Conservation (phyloP, 805 yeast genomes). For the Candida lessepsii region DNA sequence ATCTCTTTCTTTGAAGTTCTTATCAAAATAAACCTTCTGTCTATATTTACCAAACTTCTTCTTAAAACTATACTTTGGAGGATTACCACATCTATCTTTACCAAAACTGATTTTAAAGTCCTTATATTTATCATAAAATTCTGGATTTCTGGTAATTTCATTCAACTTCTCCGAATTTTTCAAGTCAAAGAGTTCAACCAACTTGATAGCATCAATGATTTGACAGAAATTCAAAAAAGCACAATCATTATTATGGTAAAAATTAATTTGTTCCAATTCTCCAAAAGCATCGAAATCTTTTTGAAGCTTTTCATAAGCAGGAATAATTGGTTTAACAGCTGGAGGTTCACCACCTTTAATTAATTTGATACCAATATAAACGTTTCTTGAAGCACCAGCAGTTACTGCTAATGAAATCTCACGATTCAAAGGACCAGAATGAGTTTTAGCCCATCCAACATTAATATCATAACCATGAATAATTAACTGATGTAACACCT, state of each 20-base stretch:
- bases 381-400: constrained; percentile 74
- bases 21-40: constrained; percentile 24
- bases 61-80: constrained; percentile 51
- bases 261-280: constrained; percentile 73
- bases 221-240: constrained; percentile 72
- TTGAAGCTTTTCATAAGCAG: constrained; percentile 49
- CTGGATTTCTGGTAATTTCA: constrained; percentile 28
- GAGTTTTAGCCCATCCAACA: constrained; percentile 71
- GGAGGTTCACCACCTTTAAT: constrained; percentile 20
- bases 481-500: constrained; percentile 53
- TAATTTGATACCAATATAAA: constrained; percentile 63
- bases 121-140: constrained; percentile 44
- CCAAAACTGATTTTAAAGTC: constrained; percentile 65
- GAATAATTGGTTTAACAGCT: constrained; percentile 22
- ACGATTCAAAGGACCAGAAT: constrained; percentile 60
- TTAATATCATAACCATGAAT: constrained; percentile 61
- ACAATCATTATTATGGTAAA: constrained; percentile 65
- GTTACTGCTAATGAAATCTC: constrained; percentile 62
- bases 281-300: constrained; percentile 65
- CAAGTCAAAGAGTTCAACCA: constrained; percentile 57
- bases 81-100: constrained; percentile 80
- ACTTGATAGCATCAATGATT: constrained; percentile 60
- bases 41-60: constrained; percentile 34
- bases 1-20: constrained; percentile 3
- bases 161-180: constrained; percentile 31